These are phyloP conservation scores for Babesia caballi DNA, from an alignment of 169 alveolate species.

Conservation along the genomic window DNA sequence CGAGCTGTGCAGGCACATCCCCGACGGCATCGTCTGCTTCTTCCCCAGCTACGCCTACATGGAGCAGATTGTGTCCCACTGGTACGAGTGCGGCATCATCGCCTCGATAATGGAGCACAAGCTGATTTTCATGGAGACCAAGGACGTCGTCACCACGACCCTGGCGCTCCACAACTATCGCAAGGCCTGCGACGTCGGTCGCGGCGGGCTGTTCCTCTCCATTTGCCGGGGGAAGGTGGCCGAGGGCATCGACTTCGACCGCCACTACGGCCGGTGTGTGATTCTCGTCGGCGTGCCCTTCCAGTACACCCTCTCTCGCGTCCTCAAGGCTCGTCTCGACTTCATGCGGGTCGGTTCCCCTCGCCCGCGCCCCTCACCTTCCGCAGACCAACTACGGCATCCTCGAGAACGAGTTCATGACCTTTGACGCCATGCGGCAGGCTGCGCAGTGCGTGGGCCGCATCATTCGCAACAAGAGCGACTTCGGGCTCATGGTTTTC, in stretches of 20 bases:
- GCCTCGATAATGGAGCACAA: constrained; percentile 90
- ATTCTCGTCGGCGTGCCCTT: constrained; percentile 95
- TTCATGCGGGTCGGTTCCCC: constrained; percentile 65
- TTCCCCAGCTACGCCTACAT: constrained; percentile 92
- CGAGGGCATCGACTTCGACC: constrained; percentile 98
- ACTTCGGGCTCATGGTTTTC: constrained; percentile 91
- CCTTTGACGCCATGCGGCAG: constrained; percentile 98
- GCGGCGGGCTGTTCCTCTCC: constrained; percentile 96
- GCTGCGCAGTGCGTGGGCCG: constrained; percentile 98
- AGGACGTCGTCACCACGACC: constrained; percentile 94
- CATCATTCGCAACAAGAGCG: constrained; percentile 90
- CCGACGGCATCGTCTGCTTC: constrained; percentile 96
- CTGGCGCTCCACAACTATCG: constrained; percentile 87
- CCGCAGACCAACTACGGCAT: constrained; percentile 86
- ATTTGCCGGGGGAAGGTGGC: constrained; percentile 97
- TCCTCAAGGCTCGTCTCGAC: constrained; percentile 87
- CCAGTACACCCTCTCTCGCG: constrained; percentile 91
- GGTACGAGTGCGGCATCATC: constrained; percentile 95
- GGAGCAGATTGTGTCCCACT: constrained; percentile 87
- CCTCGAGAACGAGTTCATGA: constrained; percentile 92
- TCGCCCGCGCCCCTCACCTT: neutral
- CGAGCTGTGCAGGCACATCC: constrained; percentile 88
- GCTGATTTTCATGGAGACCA: constrained; percentile 93
- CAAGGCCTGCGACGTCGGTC: constrained; percentile 96
- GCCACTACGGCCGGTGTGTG: constrained; percentile 98